These are phyloP conservation scores for Chytridium lagenaria DNA, from an alignment of 371 early-diverging fungal species.

Conservation along the genomic window DNA sequence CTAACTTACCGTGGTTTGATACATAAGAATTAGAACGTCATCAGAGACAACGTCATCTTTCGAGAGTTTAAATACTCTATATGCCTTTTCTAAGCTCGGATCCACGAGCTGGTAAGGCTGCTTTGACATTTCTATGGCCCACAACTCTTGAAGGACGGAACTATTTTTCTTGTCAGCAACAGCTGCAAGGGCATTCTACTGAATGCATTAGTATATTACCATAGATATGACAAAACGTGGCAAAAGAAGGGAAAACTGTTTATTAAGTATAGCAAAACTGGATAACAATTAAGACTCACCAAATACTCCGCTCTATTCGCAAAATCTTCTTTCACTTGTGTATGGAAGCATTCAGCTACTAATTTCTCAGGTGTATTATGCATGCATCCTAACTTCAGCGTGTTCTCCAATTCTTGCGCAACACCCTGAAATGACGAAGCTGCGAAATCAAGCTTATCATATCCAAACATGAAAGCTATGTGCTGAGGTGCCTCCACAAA, in stretches of 20 bases:
- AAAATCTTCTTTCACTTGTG: constrained; percentile 23
- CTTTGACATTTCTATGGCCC: constrained; percentile 39
- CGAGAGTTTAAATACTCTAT: constrained; percentile 22
- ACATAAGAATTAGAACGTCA: constrained; percentile 29
- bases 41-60: constrained; percentile 7
- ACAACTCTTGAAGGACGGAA: constrained; percentile 37
- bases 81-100: constrained; percentile 31
- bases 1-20: constrained; percentile 5
- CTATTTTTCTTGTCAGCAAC: constrained; percentile 30
- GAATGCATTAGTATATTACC: no score
- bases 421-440: no score
- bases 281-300: no score
- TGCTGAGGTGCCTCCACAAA: background rate
- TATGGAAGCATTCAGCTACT: constrained; percentile 15
- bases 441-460: background rate
- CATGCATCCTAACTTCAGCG: constrained; percentile 23
- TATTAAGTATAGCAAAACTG: no score
- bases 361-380: constrained; percentile 13
- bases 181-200: constrained; percentile 38
- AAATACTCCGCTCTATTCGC: background rate
- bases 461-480: constrained; percentile 2
- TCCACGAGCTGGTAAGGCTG: constrained; percentile 11
- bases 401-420: constrained; percentile 7
- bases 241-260: no score
- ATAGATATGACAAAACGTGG: no score